Evolutionary conservation across 2,329 filamentous ascomycete genomes (phyloP), one percentile per base, ranked within the genome.

Genomic region (Apiospora saccharicola): DNA sequence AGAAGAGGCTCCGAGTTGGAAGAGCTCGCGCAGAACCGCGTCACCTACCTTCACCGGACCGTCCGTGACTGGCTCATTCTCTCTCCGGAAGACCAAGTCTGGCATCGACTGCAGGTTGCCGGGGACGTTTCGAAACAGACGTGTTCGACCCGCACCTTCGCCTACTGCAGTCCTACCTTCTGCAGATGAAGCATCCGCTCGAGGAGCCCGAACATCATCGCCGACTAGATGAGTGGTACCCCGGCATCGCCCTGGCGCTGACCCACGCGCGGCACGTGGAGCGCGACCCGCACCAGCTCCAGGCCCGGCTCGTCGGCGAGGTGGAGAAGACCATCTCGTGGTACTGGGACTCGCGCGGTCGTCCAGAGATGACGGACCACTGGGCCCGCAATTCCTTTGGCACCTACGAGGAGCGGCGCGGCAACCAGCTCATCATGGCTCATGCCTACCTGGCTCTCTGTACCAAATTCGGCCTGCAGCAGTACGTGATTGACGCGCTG

Each of bases 161-260:
- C 0, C 76, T 82, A 0, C 70, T 82, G 19, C 73, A 79, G n/a
- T 82, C 81, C 0, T 79, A 82, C 67, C 71, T 83, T 2, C 75
- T 83, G 0, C 80, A 77, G 0, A 75, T 83, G 68, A 82, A 82
- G 71, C 47, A 75, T 4, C 77, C 82, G 0, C 76, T 83, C 0
- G 79, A 80, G n/a, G 76, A 78, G 34, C 72, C 81, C 22, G 82
- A 83, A 70, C 80, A 79, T 51, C 82, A 83, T 26, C 81, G 82
- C 6, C 75, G 81, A 1, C 73, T 83, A 19, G 82, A 83, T 24
- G 82, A 83, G 53, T 83, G 81, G 82, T 83, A 81, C 64, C 81
- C 82, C 0, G 81, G 81, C 7, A 82, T 83, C 69, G 79, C 78
- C 0, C 76, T 83, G 1, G 80, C 81, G n/a, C 77, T 83, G 75